Conservation (phyloP, 2,329 filamentous ascomycete genomes). For the Plectosphaerella cucumerina region DNA sequence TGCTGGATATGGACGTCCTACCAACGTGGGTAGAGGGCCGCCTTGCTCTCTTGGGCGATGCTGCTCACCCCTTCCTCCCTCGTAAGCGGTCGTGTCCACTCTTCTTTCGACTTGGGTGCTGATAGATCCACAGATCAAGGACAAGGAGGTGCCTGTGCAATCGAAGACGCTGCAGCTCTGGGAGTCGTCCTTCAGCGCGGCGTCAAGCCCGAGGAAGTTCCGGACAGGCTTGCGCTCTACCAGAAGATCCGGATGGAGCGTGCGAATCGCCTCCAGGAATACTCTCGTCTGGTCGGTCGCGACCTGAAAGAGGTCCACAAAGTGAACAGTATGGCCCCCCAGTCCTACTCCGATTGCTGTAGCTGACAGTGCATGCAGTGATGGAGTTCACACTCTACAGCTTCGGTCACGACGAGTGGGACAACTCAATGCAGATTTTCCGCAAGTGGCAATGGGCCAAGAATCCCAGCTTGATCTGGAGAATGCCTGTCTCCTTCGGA, state of each 20-base stretch:
- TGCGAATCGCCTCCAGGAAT: slow-evolving; percentile 53
- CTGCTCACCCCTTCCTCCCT: slow-evolving; percentile 64
- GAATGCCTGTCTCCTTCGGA: slow-evolving; percentile 40
- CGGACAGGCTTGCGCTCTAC: slow-evolving; percentile 54
- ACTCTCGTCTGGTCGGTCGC: slow-evolving; percentile 46
- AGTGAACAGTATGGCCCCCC: slow-evolving; percentile 1
- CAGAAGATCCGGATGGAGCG: slow-evolving; percentile 53
- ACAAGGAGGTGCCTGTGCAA: slow-evolving; percentile 53
- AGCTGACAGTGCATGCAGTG: slow-evolving; percentile 18
- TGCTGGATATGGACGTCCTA: slow-evolving; percentile 59
- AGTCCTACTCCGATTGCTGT: not conserved
- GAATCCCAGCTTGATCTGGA: slow-evolving; percentile 32
- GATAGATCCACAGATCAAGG: slow-evolving; percentile 3
- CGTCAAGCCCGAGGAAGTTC: slow-evolving; percentile 39
- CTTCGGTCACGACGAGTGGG: slow-evolving; percentile 55
- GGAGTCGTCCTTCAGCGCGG: slow-evolving; percentile 48
- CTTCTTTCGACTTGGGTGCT: not conserved
- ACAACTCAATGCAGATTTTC: slow-evolving; percentile 46
- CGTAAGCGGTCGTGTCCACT: slow-evolving; percentile 32
- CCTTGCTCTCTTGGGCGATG: slow-evolving; percentile 59
- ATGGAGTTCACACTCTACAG: slow-evolving; percentile 42
- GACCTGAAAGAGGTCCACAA: slow-evolving; percentile 25
- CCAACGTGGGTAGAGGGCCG: slow-evolving; percentile 49
- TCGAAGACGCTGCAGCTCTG: slow-evolving; percentile 62
- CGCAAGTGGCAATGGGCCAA: slow-evolving; percentile 42